Evolutionary conservation across 331 rosid species (phyloP), one percentile per base, ranked within the genome.

Genomic region (Ulmus americana): DNA sequence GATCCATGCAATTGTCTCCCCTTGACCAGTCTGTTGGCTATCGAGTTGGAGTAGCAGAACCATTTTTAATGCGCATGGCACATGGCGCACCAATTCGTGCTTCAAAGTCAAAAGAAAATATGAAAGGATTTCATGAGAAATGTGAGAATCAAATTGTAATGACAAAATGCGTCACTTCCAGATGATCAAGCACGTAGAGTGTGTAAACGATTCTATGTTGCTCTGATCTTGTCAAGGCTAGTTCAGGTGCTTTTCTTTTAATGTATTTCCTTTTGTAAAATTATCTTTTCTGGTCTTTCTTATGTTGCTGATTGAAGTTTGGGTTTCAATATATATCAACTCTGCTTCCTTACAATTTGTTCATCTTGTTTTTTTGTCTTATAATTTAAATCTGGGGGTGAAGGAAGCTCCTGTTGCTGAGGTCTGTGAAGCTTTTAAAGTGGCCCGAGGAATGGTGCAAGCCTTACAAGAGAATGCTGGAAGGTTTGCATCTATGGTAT

Each of bases 401-500:
- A 77, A 92, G 98, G 98, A 94, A 89, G 78, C 74, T 63, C 90
- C 95, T 45, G 86, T 94, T 62, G 81, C 77, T 44, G 97, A 87
- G 76, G 98, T 94, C 44, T 87, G 95, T 76, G 97, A 84, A 71
- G 82, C 95, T 61, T 94, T 83, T 80, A 89, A 81, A 77, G 97
- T 94, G 77, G 97, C 91, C 59, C 83, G 98, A 77, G 98, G 98
- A 73, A 89, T 85, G 97, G 98, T 94, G 51, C 95, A 94, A 82
- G 86, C 90, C 63, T 82, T 94, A 77, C 97, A 89, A 82, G 98
- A 94, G 82, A 94, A 81, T 79, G 95, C 95, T 47, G 98, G 98
- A 72, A 90, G 97, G 84, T 89, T 94, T 81, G 98, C 98, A 60
- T 87, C 95, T 15, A 89, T 89, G 98, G 95, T 94, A 67, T 70